phyloP scores from a whole-genome alignment of 192 early-diverging fungal species.

The Entomortierella lignicola region DNA sequence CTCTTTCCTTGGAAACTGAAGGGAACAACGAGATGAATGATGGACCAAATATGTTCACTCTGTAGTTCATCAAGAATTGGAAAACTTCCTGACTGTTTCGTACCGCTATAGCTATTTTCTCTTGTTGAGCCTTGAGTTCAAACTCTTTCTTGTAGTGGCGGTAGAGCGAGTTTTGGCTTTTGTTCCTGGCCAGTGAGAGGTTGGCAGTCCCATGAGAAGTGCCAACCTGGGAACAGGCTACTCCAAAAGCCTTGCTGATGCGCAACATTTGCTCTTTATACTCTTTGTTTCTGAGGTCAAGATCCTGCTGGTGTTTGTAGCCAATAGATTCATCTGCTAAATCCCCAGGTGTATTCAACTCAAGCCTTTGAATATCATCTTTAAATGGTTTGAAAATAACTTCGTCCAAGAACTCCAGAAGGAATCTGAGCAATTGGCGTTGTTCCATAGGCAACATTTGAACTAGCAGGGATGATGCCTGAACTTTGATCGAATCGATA shows the following conservation, averaged over 20 bases:
- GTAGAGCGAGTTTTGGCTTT: conserved; percentile 13
- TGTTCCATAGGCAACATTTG: conserved; percentile 10
- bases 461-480: conserved; percentile 3
- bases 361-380: neutral
- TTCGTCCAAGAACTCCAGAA: conserved; percentile 24
- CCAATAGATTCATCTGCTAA: neutral
- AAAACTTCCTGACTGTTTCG: conserved; percentile 9
- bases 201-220: neutral
- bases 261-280: conserved; percentile 1
- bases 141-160: conserved; percentile 24
- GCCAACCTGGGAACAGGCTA: conserved; percentile 5
- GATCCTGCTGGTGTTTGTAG: neutral
- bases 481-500: conserved; percentile 19
- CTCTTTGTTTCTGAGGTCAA: neutral
- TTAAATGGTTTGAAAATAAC: conserved; percentile 6
- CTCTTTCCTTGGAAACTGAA: neutral
- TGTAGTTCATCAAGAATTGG: conserved; percentile 2
- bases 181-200: neutral
- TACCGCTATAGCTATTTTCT: neutral
- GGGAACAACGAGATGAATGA: neutral
- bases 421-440: conserved; percentile 23
- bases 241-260: conserved; percentile 1
- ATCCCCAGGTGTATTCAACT: neutral
- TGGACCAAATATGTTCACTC: conserved; percentile 13
- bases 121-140: conserved; percentile 18